A percentile compares a stretch with the other conserved stretches of the same genome.
Conservation (phyloP, 129 eudicot genomes). For the Dittrichia graveolens region DNA sequence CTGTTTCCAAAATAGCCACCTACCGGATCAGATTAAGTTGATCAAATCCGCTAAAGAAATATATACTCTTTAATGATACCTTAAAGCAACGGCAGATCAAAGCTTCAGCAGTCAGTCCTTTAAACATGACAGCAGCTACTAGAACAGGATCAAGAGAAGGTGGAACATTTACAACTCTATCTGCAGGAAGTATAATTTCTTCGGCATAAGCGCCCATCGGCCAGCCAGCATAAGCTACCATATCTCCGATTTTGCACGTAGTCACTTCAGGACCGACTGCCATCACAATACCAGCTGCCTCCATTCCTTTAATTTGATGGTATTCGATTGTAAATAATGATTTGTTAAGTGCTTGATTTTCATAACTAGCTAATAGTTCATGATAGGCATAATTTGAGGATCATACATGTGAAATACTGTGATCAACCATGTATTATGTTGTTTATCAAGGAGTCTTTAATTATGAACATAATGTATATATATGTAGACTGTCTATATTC, state of each 20-base stretch:
- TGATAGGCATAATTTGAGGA: no score
- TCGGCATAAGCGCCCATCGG: constrained; percentile 18
- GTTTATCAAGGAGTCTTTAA: no score
- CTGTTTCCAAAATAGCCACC: no score
- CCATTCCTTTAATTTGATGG: constrained; percentile 24
- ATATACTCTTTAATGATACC: constrained; percentile 11
- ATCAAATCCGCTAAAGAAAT: no score
- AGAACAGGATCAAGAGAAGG: constrained; percentile 44
- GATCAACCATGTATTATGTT: no score
- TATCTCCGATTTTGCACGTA: constrained; percentile 46
- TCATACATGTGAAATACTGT: neutral
- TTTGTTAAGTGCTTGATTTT: no score
- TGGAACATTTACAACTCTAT: constrained; percentile 47
- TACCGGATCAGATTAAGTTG: no score
- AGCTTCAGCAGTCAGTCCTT: constrained; percentile 59
- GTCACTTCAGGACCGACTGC: constrained; percentile 54
- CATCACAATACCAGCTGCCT: constrained; percentile 52
- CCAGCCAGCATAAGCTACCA: neutral
- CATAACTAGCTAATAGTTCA: no score
- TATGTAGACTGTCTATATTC: neutral
- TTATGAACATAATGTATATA: no score
- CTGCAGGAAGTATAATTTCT: constrained; percentile 62
- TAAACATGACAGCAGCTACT: constrained; percentile 52
- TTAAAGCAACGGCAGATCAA: constrained; percentile 48
- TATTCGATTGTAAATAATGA: neutral